A percentile compares a stretch with the other conserved stretches of the same genome.
These are phyloP conservation scores for Zopfia rhizophila DNA, from an alignment of 2,329 filamentous ascomycete genomes.

Conservation along the genomic window DNA sequence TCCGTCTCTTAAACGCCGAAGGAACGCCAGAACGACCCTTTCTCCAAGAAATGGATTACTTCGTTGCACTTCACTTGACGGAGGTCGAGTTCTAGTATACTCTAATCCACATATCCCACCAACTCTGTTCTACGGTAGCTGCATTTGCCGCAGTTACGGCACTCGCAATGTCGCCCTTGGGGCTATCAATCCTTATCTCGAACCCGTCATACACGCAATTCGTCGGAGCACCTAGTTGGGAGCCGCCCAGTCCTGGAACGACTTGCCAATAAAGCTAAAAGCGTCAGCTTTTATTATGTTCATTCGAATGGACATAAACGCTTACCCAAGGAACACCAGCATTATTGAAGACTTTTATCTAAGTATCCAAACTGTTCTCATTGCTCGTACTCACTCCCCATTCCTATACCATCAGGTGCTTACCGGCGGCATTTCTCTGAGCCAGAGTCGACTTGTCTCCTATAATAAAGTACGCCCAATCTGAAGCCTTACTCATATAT, in stretches of 20 bases:
- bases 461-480: conserved; percentile 25
- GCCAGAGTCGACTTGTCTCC: conserved; percentile 15
- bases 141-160: conserved; percentile 14
- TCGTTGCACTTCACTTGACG: no score
- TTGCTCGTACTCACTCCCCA: conserved; percentile 21
- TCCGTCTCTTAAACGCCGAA: no score
- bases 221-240: conserved; percentile 8
- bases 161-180: conserved; percentile 13
- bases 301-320: not conserved
- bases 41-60: no score
- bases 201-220: conserved; percentile 17
- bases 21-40: no score
- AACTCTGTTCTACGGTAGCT: conserved; percentile 13
- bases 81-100: no score
- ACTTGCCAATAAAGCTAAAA: conserved; percentile 22
- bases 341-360: conserved; percentile 22
- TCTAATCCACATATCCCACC: no score
- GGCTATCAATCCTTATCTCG: conserved; percentile 18
- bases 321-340: conserved; percentile 23
- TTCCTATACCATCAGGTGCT: conserved; percentile 25
- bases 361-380: conserved; percentile 16
- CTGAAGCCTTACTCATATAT: conserved; percentile 19
- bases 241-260: conserved; percentile 13
- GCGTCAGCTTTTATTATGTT: not conserved
- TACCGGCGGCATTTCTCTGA: conserved; percentile 10